Conservation (phyloP, 2,329 filamentous ascomycete genomes). For the Penicillium sp. region DNA sequence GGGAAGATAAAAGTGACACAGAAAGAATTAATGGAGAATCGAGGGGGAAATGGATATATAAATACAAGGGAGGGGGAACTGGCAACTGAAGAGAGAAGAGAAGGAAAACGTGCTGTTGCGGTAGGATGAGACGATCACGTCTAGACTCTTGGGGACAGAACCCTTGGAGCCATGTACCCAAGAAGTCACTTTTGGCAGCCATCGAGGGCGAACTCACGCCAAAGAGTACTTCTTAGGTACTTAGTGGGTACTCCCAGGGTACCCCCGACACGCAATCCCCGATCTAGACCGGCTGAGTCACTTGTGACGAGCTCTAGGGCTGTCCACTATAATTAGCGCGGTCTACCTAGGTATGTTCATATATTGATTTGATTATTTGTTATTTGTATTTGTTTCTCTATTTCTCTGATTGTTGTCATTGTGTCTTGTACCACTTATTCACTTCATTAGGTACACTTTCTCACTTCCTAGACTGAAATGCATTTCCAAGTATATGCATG, state of each 20-base stretch:
- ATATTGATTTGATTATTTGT: not conserved
- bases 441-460: not conserved
- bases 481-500: constrained; percentile 9
- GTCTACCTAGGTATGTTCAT: no score
- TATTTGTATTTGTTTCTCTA: not conserved
- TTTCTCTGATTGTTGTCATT: not conserved
- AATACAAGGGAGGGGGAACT: not conserved
- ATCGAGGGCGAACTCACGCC: no score
- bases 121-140: constrained; percentile 11
- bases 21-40: not conserved
- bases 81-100: not conserved
- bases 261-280: constrained; percentile 3
- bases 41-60: not conserved
- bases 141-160: constrained; percentile 1
- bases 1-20: not conserved
- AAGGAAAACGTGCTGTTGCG: constrained; percentile 6
- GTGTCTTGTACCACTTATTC: not conserved
- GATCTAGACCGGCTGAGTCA: constrained; percentile 9
- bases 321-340: constrained; percentile 3
- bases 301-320: not conserved
- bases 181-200: not conserved
- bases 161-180: not conserved
- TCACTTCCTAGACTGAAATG: not conserved
- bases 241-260: not conserved
- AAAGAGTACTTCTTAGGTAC: not conserved